Evolutionary conservation across 23 red algal species (phyloP).

Genomic region (Gracilaria vermiculophylla): DNA sequence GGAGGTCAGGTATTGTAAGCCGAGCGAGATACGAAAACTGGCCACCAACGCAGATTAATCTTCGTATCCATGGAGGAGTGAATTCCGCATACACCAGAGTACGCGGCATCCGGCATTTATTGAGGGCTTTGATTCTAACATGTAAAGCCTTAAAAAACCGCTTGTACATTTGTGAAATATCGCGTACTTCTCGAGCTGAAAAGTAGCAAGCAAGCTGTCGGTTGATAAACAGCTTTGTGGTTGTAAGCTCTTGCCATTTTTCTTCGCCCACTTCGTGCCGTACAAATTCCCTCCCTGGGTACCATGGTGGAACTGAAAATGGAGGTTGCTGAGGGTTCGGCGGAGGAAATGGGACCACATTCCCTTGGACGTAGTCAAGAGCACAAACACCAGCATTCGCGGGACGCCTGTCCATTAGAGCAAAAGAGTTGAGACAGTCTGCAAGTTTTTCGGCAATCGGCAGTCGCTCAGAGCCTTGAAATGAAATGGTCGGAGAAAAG

Average conservation of each 20-base stretch:
- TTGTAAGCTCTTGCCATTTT: neutral
- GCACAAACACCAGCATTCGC: neutral
- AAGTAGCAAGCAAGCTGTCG: neutral
- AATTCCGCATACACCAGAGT: constrained; percentile 29
- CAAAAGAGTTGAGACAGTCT: neutral
- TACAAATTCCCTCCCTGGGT: neutral
- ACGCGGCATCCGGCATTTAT: constrained; percentile 11
- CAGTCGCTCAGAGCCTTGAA: neutral
- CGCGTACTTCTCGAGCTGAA: neutral
- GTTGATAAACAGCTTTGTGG: constrained; percentile 3
- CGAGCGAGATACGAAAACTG: constrained; percentile 14
- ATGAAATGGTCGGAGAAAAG: constrained; percentile 36
- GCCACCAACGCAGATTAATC: constrained; percentile 1
- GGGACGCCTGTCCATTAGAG: neutral
- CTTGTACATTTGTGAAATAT: constrained; percentile 27
- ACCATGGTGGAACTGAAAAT: constrained; percentile 6
- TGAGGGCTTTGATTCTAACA: neutral
- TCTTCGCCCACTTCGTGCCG: neutral
- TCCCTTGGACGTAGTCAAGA: neutral
- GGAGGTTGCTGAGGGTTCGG: neutral
- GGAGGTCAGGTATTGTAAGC: constrained; percentile 18
- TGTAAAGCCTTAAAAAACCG: constrained; percentile 18
- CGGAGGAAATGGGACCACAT: neutral
- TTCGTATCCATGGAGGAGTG: constrained; percentile 38
- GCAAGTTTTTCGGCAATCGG: constrained; percentile 20